Percentiles rank a stretch among this genome's conserved stretches.
Conservation (phyloP, 345 rosid species). For the Sonneratia caseolaris region DNA sequence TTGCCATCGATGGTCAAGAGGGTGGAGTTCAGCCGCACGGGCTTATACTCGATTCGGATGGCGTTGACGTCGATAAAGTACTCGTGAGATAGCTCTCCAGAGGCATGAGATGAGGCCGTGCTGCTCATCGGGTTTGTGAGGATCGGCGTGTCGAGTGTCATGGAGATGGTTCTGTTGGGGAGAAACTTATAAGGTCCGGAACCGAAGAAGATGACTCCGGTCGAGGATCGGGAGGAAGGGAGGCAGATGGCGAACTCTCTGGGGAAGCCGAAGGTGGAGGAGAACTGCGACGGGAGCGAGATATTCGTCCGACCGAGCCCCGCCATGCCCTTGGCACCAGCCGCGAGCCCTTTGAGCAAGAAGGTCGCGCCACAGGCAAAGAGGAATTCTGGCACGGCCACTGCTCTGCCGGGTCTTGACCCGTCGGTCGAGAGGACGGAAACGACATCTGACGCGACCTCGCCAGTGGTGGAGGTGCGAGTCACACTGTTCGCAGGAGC, state of each 20-base stretch:
- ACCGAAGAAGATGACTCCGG: slow-evolving; percentile 30
- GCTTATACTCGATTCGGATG: slow-evolving; percentile 25
- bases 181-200: slow-evolving; percentile 22
- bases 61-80: slow-evolving; percentile 35
- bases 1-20: slow-evolving; percentile 19
- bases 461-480: slow-evolving; percentile 18
- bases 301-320: slow-evolving; percentile 26
- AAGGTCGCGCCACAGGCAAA: slow-evolving; percentile 23
- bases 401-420: slow-evolving; percentile 26
- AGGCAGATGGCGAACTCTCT: slow-evolving; percentile 29
- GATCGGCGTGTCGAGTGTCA: slow-evolving; percentile 31
- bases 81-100: slow-evolving; percentile 24
- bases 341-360: slow-evolving; percentile 19
- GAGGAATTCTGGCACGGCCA: slow-evolving; percentile 19
- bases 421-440: slow-evolving; percentile 34
- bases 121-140: slow-evolving; percentile 28
- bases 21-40: slow-evolving; percentile 22
- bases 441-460: slow-evolving; percentile 22
- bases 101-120: slow-evolving; percentile 1
- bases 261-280: slow-evolving; percentile 17
- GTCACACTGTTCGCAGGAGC: slow-evolving; percentile 25
- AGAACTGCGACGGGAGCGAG: slow-evolving; percentile 24
- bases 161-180: slow-evolving; percentile 22
- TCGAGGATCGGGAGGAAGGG: slow-evolving; percentile 15
- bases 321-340: slow-evolving; percentile 28